Conservation (phyloP, 192 early-diverging fungal species). For the Backusella tarrabulga region DNA sequence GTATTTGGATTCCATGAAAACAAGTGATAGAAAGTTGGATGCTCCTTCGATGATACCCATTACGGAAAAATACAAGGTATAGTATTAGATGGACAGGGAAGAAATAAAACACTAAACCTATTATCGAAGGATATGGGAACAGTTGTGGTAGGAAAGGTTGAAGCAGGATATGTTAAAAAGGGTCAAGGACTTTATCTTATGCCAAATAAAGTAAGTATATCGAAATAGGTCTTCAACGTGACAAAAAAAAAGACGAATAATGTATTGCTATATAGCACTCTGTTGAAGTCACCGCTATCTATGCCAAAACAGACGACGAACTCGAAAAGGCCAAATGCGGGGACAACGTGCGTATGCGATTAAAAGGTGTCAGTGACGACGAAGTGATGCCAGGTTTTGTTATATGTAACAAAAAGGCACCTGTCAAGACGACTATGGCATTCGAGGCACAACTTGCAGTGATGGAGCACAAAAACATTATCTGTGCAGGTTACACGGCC, state of each 20-base stretch:
- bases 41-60: slow-evolving; percentile 92
- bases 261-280: slow-evolving; percentile 6
- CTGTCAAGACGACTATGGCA: slow-evolving; percentile 72
- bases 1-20: slow-evolving; percentile 79
- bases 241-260: not conserved
- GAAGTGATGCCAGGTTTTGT: slow-evolving; percentile 86
- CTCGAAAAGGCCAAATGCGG: slow-evolving; percentile 70
- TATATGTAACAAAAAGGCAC: slow-evolving; percentile 71
- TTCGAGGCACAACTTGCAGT: slow-evolving; percentile 90
- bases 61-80: slow-evolving; percentile 86
- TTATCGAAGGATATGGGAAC: slow-evolving; percentile 90
- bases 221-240: not conserved
- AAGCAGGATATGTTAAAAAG: slow-evolving; percentile 89
- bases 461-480: slow-evolving; percentile 92
- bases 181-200: slow-evolving; percentile 79
- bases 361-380: slow-evolving; percentile 92
- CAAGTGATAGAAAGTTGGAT: slow-evolving; percentile 82
- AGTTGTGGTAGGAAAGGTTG: slow-evolving; percentile 91
- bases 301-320: slow-evolving; percentile 81
- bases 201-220: slow-evolving; percentile 76
- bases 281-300: slow-evolving; percentile 79
- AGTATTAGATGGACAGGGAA: not conserved
- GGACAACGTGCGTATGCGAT: slow-evolving; percentile 89
- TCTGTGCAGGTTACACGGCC: slow-evolving; percentile 91
- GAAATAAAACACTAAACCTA: not conserved